Percentiles rank a stretch among this genome's conserved stretches.
These are phyloP conservation scores for Verticillium zaregamsianum DNA, from an alignment of 2,329 filamentous ascomycete genomes.

Conservation along the genomic window DNA sequence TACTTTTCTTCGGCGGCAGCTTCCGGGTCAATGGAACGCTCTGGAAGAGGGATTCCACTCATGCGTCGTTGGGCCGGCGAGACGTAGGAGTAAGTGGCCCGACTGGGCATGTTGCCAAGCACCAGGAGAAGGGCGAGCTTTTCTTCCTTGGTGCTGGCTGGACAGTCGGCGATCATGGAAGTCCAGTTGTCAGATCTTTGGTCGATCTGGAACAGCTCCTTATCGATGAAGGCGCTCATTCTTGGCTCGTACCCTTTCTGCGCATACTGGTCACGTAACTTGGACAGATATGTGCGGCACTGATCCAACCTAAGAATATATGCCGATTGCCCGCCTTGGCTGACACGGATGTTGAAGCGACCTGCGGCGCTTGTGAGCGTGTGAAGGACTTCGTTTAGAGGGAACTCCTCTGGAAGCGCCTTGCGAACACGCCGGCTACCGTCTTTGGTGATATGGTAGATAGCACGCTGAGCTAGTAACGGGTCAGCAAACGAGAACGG, in stretches of 20 bases:
- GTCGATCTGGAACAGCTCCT: conserved; percentile 25
- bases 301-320: conserved; percentile 36
- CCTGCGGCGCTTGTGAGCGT: conserved; percentile 31
- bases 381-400: conserved; percentile 29
- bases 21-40: conserved; percentile 33
- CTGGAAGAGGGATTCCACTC: conserved; percentile 7
- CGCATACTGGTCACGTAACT: conserved; percentile 28
- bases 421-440: conserved; percentile 28
- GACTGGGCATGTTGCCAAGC: conserved; percentile 41
- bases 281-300: conserved; percentile 33
- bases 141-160: conserved; percentile 31
- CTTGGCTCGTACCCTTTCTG: conserved; percentile 28
- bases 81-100: conserved; percentile 36
- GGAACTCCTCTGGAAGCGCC: conserved; percentile 33
- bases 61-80: conserved; percentile 6
- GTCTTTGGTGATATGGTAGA: conserved; percentile 34
- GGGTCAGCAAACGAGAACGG: background rate
- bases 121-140: conserved; percentile 35
- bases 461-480: conserved; percentile 32
- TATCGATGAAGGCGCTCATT: conserved; percentile 37
- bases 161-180: conserved; percentile 30
- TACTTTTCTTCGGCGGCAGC: conserved; percentile 27
- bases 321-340: conserved; percentile 33
- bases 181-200: conserved; percentile 22
- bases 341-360: conserved; percentile 36